Conservation (phyloP, 1,284 basidiomycete genomes). For the Sporisorium reilianum region DNA sequence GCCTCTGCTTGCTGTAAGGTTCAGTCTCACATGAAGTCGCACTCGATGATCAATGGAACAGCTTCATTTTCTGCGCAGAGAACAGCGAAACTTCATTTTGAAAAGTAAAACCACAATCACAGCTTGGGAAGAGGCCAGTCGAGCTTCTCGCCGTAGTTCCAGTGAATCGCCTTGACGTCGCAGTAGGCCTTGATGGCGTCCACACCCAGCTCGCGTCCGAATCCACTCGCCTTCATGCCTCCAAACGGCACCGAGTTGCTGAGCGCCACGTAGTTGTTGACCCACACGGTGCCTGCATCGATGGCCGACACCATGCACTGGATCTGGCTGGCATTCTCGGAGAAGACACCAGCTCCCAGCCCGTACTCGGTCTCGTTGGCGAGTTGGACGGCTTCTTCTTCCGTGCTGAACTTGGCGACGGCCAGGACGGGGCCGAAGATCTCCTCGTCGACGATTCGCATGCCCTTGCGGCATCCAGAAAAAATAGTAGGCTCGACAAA, state of each 20-base stretch:
- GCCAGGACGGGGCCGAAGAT: slow-evolving; percentile 82
- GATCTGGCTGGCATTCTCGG: slow-evolving; percentile 64
- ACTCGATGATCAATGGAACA: neutral
- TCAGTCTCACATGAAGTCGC: neutral
- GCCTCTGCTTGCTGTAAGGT: neutral
- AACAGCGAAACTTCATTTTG: neutral
- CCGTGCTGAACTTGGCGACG: slow-evolving; percentile 70
- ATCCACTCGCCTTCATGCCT: slow-evolving; percentile 59
- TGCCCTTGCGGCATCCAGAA: slow-evolving; percentile 76
- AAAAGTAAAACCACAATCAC: neutral
- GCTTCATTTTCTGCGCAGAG: too few relatives aligned
- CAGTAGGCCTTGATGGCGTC: slow-evolving; percentile 75
- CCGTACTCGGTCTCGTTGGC: slow-evolving; percentile 87
- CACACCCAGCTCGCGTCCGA: slow-evolving; percentile 59
- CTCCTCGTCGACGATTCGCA: slow-evolving; percentile 77
- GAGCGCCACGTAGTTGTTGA: slow-evolving; percentile 73
- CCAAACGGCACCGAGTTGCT: slow-evolving; percentile 53
- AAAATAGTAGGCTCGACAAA: slow-evolving; percentile 72
- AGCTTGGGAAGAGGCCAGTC: slow-evolving; percentile 18
- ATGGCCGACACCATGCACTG: slow-evolving; percentile 81
- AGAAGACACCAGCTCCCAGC: slow-evolving; percentile 85
- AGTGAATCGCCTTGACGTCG: slow-evolving; percentile 76
- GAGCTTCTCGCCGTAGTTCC: slow-evolving; percentile 74
- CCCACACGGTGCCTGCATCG: slow-evolving; percentile 84
- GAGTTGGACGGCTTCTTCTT: slow-evolving; percentile 76